These are phyloP conservation scores for Thelephora terrestris DNA, from an alignment of 1,284 basidiomycete genomes.

Conservation along the genomic window DNA sequence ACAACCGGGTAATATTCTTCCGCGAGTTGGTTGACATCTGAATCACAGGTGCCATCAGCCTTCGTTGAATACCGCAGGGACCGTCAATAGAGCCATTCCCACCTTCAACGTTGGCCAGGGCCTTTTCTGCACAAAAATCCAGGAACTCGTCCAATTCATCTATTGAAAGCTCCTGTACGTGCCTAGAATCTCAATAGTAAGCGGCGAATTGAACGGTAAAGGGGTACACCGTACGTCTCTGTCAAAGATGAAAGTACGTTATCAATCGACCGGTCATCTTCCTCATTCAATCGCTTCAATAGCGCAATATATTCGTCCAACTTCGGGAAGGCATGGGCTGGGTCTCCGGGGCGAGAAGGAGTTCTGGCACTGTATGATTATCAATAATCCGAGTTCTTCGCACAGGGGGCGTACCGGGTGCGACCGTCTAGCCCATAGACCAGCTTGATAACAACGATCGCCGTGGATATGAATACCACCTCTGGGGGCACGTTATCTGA, in stretches of 20 bases:
- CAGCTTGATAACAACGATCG: slow-evolving; percentile 71
- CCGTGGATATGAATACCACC: slow-evolving; percentile 52
- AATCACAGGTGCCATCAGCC: not conserved
- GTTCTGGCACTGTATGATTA: slow-evolving; percentile 3
- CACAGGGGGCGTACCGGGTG: slow-evolving; percentile 35
- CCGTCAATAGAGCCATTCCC: not conserved
- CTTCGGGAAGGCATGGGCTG: slow-evolving; percentile 52
- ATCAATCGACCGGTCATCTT: slow-evolving; percentile 20
- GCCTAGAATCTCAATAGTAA: slow-evolving; percentile 31
- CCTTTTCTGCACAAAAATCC: slow-evolving; percentile 45
- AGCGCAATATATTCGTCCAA: slow-evolving; percentile 40
- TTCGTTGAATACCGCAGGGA: too few species aligned
- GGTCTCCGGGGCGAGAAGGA: slow-evolving; percentile 41
- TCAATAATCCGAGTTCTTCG: not conserved
- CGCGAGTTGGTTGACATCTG: not conserved
- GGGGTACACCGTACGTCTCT: slow-evolving; percentile 21
- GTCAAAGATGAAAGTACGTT: slow-evolving; percentile 26
- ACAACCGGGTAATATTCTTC: not conserved
- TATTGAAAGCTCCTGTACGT: slow-evolving; percentile 43
- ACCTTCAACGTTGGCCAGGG: slow-evolving; percentile 30
- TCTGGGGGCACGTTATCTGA: slow-evolving; percentile 69
- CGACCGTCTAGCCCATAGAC: slow-evolving; percentile 76
- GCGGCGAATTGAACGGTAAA: slow-evolving; percentile 11
- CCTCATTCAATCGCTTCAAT: slow-evolving; percentile 31
- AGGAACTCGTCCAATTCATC: slow-evolving; percentile 57